Evolutionary conservation across 2,329 filamentous ascomycete genomes (phyloP).

Genomic region (Epichloe amarillans): DNA sequence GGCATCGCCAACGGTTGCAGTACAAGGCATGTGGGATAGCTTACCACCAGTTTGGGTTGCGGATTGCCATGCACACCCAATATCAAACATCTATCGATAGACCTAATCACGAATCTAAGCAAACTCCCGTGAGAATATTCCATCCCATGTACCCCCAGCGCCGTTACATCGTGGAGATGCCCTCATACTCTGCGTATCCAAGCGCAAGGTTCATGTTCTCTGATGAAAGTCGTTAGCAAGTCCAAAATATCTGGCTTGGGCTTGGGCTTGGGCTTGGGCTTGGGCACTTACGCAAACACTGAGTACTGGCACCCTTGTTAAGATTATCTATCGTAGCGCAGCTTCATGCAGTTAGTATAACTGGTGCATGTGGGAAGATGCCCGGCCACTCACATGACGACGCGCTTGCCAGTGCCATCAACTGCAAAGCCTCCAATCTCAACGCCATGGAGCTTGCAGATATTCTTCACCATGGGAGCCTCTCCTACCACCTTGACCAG

Average conservation of each 20-base stretch:
- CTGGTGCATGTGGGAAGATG: slow-evolving; percentile 22
- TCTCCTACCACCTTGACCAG: slow-evolving; percentile 88
- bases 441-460: slow-evolving; percentile 72
- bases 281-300: slow-evolving; percentile 68
- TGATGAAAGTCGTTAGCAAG: slow-evolving; percentile 43
- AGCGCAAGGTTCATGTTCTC: slow-evolving; percentile 93
- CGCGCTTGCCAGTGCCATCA: slow-evolving; percentile 74
- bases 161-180: slow-evolving; percentile 49
- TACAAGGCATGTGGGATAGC: no score
- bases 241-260: not conserved
- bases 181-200: slow-evolving; percentile 78
- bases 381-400: slow-evolving; percentile 48
- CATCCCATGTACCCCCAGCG: not conserved
- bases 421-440: slow-evolving; percentile 96
- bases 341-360: slow-evolving; percentile 7
- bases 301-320: slow-evolving; percentile 83
- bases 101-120: no score
- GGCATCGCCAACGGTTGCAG: no score
- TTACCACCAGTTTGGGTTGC: no score
- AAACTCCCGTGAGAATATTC: no score
- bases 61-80: no score
- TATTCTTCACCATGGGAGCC: slow-evolving; percentile 71
- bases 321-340: slow-evolving; percentile 85
- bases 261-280: not conserved
- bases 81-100: no score